Base-by-base conservation (phyloP, 768 basidiomycete species). In the Phylloporus sp. region DNA sequence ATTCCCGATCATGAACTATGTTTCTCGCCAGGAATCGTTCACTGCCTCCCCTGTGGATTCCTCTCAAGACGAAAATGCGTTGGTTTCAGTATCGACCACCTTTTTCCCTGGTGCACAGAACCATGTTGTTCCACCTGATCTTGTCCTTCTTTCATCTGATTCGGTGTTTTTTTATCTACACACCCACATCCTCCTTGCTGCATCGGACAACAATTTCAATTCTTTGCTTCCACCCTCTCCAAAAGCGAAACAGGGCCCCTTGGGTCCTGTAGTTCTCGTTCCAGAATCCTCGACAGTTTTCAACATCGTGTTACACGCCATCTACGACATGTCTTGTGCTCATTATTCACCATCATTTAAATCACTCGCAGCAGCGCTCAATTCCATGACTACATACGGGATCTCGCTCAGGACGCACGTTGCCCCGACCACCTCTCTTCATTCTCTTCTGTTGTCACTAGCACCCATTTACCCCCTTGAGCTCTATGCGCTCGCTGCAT, bases 151-250 rank as follows among this genome's bases (percentile, higher is more conserved):
- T 49, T 84, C 88, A 3, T 76, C 81, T 26, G 91, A 93, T 61
- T 77, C 79, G 16, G 88, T 93, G 35, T 89, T 90, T 69, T 93
- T 93, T 76, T 91, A 91, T 61, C 84, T 85, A 6, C 88, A 91
- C 65, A 72, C 75, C 0, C 72, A 80, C 38, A 59, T 80, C 46
- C 71, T 92, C 38, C 73, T 86, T 29, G 61, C 69, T 3, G 76
- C 73, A 11, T 92, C 91, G 12, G 69, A 72, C 28, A 92, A 90
- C 56, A 70, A 67, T 12, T 91, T 91, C 69, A 76, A 78, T 41
- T 71, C 75, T 5, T 75, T 82, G 36, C 69, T 93, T 18, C 78
- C 84, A 3, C 54, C 71, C 5, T 60, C 74, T 2, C 56, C 72
- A 26, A 65, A 73, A 27, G 57, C 72, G 6, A 66, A 69, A 45